phyloP scores from a whole-genome alignment of 2,329 filamentous ascomycete genomes.

The Metarhizium album region DNA sequence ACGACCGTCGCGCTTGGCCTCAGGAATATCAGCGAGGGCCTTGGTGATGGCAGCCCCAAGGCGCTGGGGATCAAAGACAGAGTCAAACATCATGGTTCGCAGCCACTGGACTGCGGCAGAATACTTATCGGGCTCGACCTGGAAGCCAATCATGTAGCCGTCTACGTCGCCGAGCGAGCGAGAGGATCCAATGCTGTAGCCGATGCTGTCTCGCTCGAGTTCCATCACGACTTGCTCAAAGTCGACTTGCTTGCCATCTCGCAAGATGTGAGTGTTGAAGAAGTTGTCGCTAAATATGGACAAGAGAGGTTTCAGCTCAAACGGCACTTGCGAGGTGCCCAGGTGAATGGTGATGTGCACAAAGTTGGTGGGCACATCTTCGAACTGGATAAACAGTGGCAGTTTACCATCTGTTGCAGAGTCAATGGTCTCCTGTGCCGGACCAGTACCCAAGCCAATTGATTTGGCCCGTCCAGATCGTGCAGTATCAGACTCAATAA shows the following conservation, averaged over 20 bases:
- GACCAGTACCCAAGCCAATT: slow-evolving; percentile 55
- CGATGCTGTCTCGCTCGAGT: slow-evolving; percentile 83
- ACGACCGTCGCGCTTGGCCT: slow-evolving; percentile 78
- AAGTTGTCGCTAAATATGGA: slow-evolving; percentile 83
- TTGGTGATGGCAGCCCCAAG: slow-evolving; percentile 61
- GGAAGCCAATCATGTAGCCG: slow-evolving; percentile 69
- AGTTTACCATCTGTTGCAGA: slow-evolving; percentile 45
- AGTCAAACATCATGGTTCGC: slow-evolving; percentile 75
- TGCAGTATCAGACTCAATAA: slow-evolving; percentile 80
- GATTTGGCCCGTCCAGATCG: slow-evolving; percentile 67
- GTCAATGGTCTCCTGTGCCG: slow-evolving; percentile 68
- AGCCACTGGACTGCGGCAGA: slow-evolving; percentile 73
- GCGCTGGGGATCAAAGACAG: slow-evolving; percentile 66
- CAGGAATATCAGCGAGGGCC: slow-evolving; percentile 82
- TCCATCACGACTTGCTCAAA: slow-evolving; percentile 91
- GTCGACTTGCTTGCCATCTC: slow-evolving; percentile 63
- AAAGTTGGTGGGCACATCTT: slow-evolving; percentile 88
- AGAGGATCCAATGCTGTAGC: slow-evolving; percentile 63
- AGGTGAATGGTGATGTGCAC: slow-evolving; percentile 75
- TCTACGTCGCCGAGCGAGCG: slow-evolving; percentile 66
- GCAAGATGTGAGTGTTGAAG: slow-evolving; percentile 80
- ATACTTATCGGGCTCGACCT: slow-evolving; percentile 84
- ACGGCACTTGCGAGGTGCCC: slow-evolving; percentile 65
- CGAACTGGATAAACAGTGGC: slow-evolving; percentile 93
- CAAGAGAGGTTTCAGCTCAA: slow-evolving; percentile 75